These are phyloP conservation scores for Pichia paraexigua DNA, from an alignment of 805 yeast species.

Conservation along the genomic window DNA sequence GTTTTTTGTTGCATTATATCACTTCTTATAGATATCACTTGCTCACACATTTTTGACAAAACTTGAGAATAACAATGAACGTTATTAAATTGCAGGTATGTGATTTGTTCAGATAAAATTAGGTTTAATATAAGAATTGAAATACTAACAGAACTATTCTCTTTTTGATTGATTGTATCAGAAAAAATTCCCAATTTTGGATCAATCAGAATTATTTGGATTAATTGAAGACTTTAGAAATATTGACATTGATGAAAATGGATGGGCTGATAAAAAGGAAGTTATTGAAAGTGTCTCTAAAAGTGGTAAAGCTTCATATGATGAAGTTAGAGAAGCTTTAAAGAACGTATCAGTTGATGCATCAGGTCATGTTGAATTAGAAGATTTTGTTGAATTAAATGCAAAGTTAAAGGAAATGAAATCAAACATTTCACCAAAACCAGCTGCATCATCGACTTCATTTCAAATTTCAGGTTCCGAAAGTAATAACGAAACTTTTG, in stretches of 20 bases:
- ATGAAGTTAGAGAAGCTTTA: constrained; percentile 87
- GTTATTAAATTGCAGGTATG: constrained; percentile 55
- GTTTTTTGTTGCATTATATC: neutral
- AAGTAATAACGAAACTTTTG: constrained; percentile 26
- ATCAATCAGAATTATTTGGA: constrained; percentile 78
- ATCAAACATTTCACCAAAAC: constrained; percentile 1
- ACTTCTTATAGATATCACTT: neutral
- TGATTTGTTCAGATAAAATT: constrained; percentile 1
- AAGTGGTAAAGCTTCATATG: constrained; percentile 76
- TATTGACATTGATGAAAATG: constrained; percentile 85
- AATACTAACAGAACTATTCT: neutral
- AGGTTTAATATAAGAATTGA: neutral
- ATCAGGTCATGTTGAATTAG: constrained; percentile 93
- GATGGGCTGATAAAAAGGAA: constrained; percentile 88
- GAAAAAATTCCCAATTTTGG: constrained; percentile 79
- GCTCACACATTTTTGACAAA: neutral
- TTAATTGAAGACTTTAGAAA: constrained; percentile 81
- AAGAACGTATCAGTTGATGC: constrained; percentile 91
- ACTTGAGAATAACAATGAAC: constrained; percentile 37
- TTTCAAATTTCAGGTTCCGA: constrained; percentile 13
- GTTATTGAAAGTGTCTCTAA: constrained; percentile 78
- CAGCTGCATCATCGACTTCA: constrained; percentile 9
- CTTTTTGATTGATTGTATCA: constrained; percentile 19
- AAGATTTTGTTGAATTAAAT: constrained; percentile 80
- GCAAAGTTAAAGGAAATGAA: constrained; percentile 64